Evolutionary conservation across 23 red algal genomes (phyloP).

Genomic region (Gracilaria domingensis): DNA sequence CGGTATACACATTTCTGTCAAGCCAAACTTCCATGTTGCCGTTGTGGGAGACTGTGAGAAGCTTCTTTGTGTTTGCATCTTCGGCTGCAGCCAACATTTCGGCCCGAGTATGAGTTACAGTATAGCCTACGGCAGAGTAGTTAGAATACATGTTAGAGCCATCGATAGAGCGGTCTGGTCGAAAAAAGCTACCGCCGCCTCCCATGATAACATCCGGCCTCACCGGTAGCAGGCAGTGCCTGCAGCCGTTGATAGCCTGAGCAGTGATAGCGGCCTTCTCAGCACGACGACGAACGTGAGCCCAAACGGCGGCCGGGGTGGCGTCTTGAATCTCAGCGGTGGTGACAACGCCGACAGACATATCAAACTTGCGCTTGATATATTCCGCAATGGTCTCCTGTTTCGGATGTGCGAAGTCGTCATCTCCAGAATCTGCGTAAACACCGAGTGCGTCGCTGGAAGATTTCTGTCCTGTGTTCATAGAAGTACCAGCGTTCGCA

Average conservation of each 20-base stretch:
- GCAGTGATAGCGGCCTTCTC: slow-evolving; percentile 70
- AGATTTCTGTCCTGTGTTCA: slow-evolving; percentile 61
- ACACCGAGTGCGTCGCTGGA: slow-evolving; percentile 59
- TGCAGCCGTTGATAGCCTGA: slow-evolving; percentile 70
- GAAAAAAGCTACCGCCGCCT: slow-evolving; percentile 56
- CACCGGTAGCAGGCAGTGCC: slow-evolving; percentile 41
- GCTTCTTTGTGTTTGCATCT: slow-evolving; percentile 44
- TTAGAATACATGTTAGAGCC: slow-evolving; percentile 63
- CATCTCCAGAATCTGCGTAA: slow-evolving; percentile 59
- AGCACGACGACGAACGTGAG: slow-evolving; percentile 49
- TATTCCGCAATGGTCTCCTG: slow-evolving; percentile 59
- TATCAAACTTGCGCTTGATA: slow-evolving; percentile 52
- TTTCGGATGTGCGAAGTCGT: slow-evolving; percentile 54
- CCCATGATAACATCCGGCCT: slow-evolving; percentile 67
- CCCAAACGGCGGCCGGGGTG: slow-evolving; percentile 54
- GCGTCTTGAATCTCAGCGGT: slow-evolving; percentile 71
- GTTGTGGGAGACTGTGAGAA: slow-evolving; percentile 56
- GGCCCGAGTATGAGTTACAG: slow-evolving; percentile 56
- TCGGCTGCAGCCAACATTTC: slow-evolving; percentile 61
- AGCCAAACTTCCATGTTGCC: slow-evolving; percentile 74
- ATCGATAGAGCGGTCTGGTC: slow-evolving; percentile 38
- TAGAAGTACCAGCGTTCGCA: slow-evolving; percentile 50
- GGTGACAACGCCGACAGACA: slow-evolving; percentile 71
- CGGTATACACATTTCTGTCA: slow-evolving; percentile 69
- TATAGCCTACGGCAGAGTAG: slow-evolving; percentile 45